phyloP scores from a whole-genome alignment of 306 rosid genomes.

The Cyclanthera cordifolia region DNA sequence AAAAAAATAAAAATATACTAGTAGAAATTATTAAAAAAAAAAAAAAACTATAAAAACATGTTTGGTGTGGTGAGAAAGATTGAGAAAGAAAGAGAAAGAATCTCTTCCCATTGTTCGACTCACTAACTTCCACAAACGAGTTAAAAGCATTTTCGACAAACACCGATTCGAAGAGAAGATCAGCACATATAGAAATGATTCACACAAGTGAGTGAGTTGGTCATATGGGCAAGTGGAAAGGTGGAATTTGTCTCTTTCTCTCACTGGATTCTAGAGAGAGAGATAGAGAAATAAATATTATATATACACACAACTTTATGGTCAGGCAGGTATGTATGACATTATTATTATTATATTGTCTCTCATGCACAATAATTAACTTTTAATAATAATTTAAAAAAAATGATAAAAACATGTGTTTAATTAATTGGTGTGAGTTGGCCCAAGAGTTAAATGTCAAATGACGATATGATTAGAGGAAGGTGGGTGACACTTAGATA shows the following conservation, averaged over 20 bases:
- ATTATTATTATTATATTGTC: background rate
- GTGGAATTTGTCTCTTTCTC: constrained; percentile 3
- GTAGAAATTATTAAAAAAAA: too few relatives aligned
- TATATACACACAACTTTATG: background rate
- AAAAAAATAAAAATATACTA: too few relatives aligned
- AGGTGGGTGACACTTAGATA: background rate
- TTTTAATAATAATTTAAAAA: background rate
- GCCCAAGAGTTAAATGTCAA: background rate
- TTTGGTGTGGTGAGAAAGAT: too few relatives aligned
- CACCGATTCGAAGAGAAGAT: too few relatives aligned
- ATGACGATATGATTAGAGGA: background rate
- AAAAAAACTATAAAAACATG: too few relatives aligned
- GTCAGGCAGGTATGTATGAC: background rate
- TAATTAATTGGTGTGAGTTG: background rate
- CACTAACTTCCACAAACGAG: too few relatives aligned
- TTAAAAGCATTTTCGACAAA: too few relatives aligned
- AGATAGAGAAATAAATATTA: too few relatives aligned
- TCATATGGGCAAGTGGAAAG: background rate
- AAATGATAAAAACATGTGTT: background rate
- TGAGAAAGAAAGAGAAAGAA: too few relatives aligned
- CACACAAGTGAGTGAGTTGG: background rate
- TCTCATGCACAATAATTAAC: background rate
- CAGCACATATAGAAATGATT: background rate
- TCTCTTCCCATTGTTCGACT: too few relatives aligned
- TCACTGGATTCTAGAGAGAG: background rate